phyloP scores from a whole-genome alignment of 2,329 filamentous ascomycete species.

The Bipolaris sorokiniana region DNA sequence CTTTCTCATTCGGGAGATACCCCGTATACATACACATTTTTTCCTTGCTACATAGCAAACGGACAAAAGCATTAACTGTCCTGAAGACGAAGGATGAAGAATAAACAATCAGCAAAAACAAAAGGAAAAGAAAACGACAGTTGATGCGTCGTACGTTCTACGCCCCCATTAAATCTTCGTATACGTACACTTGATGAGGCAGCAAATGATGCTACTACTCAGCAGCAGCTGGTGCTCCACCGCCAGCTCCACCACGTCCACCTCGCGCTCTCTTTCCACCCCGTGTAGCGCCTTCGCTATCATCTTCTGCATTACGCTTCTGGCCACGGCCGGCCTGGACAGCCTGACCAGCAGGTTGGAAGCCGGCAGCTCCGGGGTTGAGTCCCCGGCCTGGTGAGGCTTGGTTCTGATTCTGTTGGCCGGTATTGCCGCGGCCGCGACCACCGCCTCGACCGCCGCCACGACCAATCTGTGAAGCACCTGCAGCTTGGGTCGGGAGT shows the following conservation, averaged over 20 bases:
- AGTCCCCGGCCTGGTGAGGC: slow-evolving; percentile 32
- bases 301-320: slow-evolving; percentile 44
- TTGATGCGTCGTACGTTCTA: background rate
- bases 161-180: background rate
- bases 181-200: background rate
- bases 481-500: slow-evolving; percentile 17
- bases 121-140: too few species aligned
- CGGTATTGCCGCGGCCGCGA: slow-evolving; percentile 23
- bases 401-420: slow-evolving; percentile 24
- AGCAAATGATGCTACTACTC: slow-evolving; percentile 1
- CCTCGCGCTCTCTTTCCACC: slow-evolving; percentile 42
- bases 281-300: slow-evolving; percentile 34
- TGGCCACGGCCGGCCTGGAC: slow-evolving; percentile 35
- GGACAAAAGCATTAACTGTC: too few species aligned
- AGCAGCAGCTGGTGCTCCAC: slow-evolving; percentile 14
- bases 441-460: slow-evolving; percentile 37
- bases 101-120: too few species aligned
- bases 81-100: too few species aligned
- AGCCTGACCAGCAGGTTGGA: slow-evolving; percentile 42
- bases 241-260: slow-evolving; percentile 27
- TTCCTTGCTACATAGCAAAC: too few species aligned
- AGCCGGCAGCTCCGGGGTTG: slow-evolving; percentile 46
- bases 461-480: slow-evolving; percentile 34
- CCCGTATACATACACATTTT: too few species aligned
- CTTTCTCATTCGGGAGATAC: too few species aligned